phyloP scores from a whole-genome alignment of 192 early-diverging fungal genomes.

The Kappamyces sp. region DNA sequence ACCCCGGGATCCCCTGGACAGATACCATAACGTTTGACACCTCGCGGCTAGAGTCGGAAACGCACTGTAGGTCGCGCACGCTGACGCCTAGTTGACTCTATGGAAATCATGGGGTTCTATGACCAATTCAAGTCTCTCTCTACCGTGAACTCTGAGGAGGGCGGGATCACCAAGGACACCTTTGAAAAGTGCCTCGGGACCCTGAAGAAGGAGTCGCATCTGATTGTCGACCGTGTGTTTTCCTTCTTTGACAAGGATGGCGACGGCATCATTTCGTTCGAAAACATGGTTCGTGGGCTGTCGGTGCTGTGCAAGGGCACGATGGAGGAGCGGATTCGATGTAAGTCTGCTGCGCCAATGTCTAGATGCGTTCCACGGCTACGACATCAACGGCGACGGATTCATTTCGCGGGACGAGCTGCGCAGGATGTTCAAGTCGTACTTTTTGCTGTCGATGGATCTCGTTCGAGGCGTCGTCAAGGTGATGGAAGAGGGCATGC shows the following conservation, averaged over 20 bases:
- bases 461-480: conserved; percentile 84
- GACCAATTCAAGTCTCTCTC: conserved; percentile 80
- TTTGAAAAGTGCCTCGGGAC: conserved; percentile 86
- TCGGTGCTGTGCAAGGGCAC: conserved; percentile 80
- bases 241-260: conserved; percentile 81
- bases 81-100: conserved; percentile 59
- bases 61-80: conserved; percentile 60
- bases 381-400: conserved; percentile 86
- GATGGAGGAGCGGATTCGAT: conserved; percentile 80
- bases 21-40: conserved; percentile 27
- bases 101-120: conserved; percentile 83
- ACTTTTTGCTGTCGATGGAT: conserved; percentile 84
- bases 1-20: conserved; percentile 53
- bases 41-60: conserved; percentile 44
- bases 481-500: conserved; percentile 81
- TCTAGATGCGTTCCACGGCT: conserved; percentile 80
- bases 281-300: conserved; percentile 77
- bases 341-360: conserved; percentile 40
- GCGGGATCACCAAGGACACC: conserved; percentile 69
- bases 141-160: conserved; percentile 45
- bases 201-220: conserved; percentile 72
- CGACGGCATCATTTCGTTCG: conserved; percentile 71
- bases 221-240: conserved; percentile 84
- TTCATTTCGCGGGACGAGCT: conserved; percentile 78
- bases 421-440: conserved; percentile 85